Evolutionary conservation across 352 stramenopile genomes (phyloP).

Genomic region (Globisporangium uncinulatum): DNA sequence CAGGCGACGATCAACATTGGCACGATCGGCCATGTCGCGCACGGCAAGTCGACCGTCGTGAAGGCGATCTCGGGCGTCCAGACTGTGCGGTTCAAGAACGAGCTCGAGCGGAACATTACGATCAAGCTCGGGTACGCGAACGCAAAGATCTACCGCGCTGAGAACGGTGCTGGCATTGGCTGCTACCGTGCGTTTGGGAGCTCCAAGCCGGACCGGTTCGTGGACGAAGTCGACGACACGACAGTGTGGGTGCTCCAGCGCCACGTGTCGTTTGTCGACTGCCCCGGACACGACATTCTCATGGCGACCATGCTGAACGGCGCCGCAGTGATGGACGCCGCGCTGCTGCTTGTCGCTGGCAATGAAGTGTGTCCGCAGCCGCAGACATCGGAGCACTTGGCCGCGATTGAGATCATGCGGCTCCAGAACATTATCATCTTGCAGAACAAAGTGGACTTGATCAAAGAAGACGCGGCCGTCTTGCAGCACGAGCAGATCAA

Average conservation of each 20-base stretch:
- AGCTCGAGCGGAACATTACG: conserved; percentile 99
- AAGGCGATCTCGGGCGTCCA: conserved; percentile 99
- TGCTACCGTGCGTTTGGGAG: conserved; percentile 88
- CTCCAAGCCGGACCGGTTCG: conserved; percentile 84
- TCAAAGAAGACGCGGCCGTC: conserved; percentile 97
- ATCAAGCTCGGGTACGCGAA: conserved; percentile 99
- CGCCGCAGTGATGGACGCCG: conserved; percentile 99
- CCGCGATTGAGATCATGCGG: conserved; percentile 99
- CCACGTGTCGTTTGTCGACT: conserved; percentile 99
- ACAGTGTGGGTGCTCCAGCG: conserved; percentile 91
- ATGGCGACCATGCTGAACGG: conserved; percentile 99
- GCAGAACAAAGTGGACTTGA: conserved; percentile 99
- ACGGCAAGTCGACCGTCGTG: conserved; percentile 99
- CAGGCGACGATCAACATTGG: conserved; percentile 99
- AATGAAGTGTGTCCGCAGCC: conserved; percentile 99
- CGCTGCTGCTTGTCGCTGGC: conserved; percentile 96
- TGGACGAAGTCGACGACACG: conserved; percentile 83
- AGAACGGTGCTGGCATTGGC: conserved; percentile 75
- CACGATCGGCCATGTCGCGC: conserved; percentile 99
- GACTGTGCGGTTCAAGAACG: conserved; percentile 98
- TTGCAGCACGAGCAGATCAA: conserved; percentile 97
- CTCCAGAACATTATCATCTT: conserved; percentile 99
- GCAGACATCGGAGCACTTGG: conserved; percentile 99
- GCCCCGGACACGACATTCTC: conserved; percentile 99
- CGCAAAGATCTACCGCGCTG: conserved; percentile 98